Evolutionary conservation across 495 filamentous ascomycete species (phyloP).

Genomic region (Hypoxylon fuscum): DNA sequence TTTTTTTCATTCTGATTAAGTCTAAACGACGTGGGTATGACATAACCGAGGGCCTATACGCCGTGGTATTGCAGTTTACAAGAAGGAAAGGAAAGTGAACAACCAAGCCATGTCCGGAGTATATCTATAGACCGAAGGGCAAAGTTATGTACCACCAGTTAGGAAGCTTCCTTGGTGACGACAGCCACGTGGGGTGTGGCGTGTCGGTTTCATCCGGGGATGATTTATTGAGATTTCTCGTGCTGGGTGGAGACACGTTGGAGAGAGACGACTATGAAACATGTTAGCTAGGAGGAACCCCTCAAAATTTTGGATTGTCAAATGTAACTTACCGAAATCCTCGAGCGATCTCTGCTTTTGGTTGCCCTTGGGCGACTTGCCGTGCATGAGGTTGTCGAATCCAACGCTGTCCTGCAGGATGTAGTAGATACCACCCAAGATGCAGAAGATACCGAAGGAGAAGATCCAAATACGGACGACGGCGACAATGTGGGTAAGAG

Average conservation of each 20-base stretch:
- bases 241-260: slow-evolving; percentile 87
- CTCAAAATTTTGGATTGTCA: slow-evolving; percentile 14
- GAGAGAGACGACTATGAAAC: slow-evolving; percentile 71
- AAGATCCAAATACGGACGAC: slow-evolving; percentile 90
- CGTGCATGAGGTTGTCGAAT: slow-evolving; percentile 94
- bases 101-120: slow-evolving; percentile 39
- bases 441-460: slow-evolving; percentile 84
- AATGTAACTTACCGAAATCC: slow-evolving; percentile 77
- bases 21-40: slow-evolving; percentile 50
- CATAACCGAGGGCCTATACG: slow-evolving; percentile 46
- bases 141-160: slow-evolving; percentile 45
- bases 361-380: slow-evolving; percentile 78
- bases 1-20: slow-evolving; percentile 51
- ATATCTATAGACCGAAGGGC: slow-evolving; percentile 46
- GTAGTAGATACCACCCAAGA: slow-evolving; percentile 72
- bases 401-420: slow-evolving; percentile 76
- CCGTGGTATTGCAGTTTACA: slow-evolving; percentile 53
- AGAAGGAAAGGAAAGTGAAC: slow-evolving; percentile 53
- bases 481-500: slow-evolving; percentile 73
- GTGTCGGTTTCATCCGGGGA: slow-evolving; percentile 26
- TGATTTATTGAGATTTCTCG: slow-evolving; percentile 74
- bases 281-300: slow-evolving; percentile 49
- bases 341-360: slow-evolving; percentile 79
- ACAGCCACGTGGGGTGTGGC: slow-evolving; percentile 12
- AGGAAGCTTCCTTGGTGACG: slow-evolving; percentile 25